Evolutionary conservation across 176 grass and related monocot genomes (phyloP), one percentile per base, ranked within the genome.

Genomic region (Thalia dealbata): DNA sequence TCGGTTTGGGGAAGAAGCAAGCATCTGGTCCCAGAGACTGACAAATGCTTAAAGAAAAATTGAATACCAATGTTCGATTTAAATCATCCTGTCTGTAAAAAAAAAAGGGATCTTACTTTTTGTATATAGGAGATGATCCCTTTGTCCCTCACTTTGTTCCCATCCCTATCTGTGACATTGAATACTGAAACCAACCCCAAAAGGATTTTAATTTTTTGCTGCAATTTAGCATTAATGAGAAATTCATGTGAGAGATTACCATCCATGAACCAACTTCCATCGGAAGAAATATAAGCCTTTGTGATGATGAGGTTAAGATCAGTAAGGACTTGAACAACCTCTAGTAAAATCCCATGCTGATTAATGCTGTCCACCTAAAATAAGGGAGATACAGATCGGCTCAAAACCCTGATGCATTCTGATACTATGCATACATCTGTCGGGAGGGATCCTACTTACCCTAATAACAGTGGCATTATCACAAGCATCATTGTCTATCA

Each of bases 261-360:
- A 44, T 96, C 86, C 92, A 96, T 96, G 75, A 91, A 96, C 92
- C 92, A 96, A 81, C 21, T 85, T 52, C 92, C 92, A 81, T 96
- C 92, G 42, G 88, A 91, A 24, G 92, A 85, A 52, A 96, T 89
- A 74, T 96, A 96, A 0, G 84, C 92, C 75, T 96, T 96, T 58
- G 76, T 79, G 79, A 96, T 91, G 64, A 91, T 75, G 59, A 96
- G 84, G 69, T 89, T 85, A 58, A 91, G 82, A 85, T 96, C 92
- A 58, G 88, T 80, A 73, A 96, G 88, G 61, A 96, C 88, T 90
- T 91, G 92, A 26, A 96, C 80, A 61, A 96, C 92, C 69, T 85
- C 86, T 14, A 96, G 84, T 5, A 96, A 86, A 68, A 75, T 87
- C 55, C 88, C 92, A 68, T 96, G 88, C 76, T 84, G 82, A 29